These are phyloP conservation scores for Talaromyces albobiverticillius DNA, from an alignment of 2,329 filamentous ascomycete species.

Conservation along the genomic window DNA sequence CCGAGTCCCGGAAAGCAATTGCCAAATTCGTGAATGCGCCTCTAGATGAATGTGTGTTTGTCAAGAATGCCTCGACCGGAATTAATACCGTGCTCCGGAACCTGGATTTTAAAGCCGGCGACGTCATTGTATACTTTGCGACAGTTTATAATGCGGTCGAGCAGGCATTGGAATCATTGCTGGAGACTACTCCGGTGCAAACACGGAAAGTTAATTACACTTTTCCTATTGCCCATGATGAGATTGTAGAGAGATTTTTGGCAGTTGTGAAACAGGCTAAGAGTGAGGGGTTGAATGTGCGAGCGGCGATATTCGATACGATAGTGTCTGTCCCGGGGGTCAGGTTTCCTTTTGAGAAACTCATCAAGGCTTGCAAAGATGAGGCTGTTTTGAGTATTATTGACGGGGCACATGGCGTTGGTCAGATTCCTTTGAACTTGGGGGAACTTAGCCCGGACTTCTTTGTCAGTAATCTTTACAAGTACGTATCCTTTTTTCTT, in stretches of 20 bases:
- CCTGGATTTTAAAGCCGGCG: constrained; percentile 64
- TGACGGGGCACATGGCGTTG: constrained; percentile 82
- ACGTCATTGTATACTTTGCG: constrained; percentile 72
- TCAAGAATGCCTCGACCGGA: constrained; percentile 72
- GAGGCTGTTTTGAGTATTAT: constrained; percentile 69
- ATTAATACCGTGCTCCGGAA: constrained; percentile 75
- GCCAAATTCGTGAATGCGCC: constrained; percentile 66
- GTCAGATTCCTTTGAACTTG: constrained; percentile 72
- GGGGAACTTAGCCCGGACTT: constrained; percentile 71
- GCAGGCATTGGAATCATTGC: constrained; percentile 68
- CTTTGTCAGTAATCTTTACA: constrained; percentile 82
- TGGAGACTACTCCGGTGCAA: constrained; percentile 60
- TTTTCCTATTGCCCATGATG: constrained; percentile 69
- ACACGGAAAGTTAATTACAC: constrained; percentile 56
- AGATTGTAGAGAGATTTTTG: constrained; percentile 61
- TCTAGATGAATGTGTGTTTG: constrained; percentile 66
- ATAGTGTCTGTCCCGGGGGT: constrained; percentile 77
- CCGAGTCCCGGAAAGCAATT: constrained; percentile 62
- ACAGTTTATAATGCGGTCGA: constrained; percentile 77
- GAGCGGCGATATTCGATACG: constrained; percentile 73
- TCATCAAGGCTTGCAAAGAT: constrained; percentile 64
- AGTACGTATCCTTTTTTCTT: constrained; percentile 37
- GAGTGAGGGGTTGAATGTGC: constrained; percentile 60
- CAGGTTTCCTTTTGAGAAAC: constrained; percentile 70
- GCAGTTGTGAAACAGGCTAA: constrained; percentile 54